phyloP scores from a whole-genome alignment of 306 rosid species.

The Acacia confusa region DNA sequence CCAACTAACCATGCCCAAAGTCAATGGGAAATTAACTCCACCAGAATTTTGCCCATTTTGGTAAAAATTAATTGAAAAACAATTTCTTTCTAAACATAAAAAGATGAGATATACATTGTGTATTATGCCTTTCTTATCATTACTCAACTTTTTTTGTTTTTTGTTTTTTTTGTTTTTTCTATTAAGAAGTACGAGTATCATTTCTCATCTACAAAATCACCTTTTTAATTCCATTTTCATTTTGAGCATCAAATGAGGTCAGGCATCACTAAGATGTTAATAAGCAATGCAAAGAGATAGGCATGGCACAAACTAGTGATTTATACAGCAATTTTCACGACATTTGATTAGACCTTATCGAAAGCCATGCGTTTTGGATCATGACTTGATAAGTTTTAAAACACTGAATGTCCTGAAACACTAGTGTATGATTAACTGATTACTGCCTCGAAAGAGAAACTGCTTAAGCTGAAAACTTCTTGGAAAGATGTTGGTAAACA shows the following conservation, averaged over 20 bases:
- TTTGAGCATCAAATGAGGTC: neutral
- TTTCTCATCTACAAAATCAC: neutral
- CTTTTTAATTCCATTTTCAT: neutral
- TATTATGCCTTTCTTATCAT: neutral
- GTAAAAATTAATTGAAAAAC: neutral
- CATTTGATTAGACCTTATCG: neutral
- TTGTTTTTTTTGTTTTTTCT: neutral
- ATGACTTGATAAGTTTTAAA: neutral
- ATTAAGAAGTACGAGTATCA: neutral
- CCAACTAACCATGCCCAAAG: neutral
- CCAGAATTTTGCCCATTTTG: neutral
- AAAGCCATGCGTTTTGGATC: neutral
- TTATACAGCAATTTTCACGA: constrained; percentile 1
- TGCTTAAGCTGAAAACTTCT: constrained; percentile 14
- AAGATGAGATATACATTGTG: neutral
- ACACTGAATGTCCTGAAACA: constrained; percentile 15
- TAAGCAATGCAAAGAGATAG: neutral
- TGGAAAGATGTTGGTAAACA: neutral
- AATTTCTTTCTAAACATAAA: neutral
- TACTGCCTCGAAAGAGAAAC: constrained; percentile 25
- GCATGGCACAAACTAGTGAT: constrained; percentile 12
- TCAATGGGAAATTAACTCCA: neutral
- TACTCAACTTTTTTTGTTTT: neutral
- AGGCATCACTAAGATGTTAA: constrained; percentile 6
- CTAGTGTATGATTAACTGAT: constrained; percentile 11